Percentiles rank a stretch among this genome's conserved stretches.
Conservation (phyloP, 768 basidiomycete genomes). For the Lactarius akahatsu region DNA sequence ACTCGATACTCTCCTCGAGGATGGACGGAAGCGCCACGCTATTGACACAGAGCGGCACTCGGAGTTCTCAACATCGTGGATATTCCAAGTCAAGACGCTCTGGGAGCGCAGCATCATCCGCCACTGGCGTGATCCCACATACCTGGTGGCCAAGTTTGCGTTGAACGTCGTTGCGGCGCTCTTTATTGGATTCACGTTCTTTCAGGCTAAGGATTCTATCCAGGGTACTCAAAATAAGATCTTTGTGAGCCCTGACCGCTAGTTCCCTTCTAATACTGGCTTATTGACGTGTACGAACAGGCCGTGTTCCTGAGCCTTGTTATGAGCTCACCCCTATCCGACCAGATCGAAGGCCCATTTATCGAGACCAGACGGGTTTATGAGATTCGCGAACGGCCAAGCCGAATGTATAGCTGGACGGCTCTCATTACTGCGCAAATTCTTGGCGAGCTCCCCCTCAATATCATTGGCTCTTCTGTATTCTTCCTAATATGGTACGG, state of each 20-base stretch:
- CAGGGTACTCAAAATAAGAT: conserved; percentile 46
- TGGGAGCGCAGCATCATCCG: conserved; percentile 35
- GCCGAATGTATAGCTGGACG: conserved; percentile 45
- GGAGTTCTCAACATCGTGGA: conserved; percentile 43
- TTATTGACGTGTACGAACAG: conserved; percentile 22
- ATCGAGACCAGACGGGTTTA: conserved; percentile 41
- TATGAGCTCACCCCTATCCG: conserved; percentile 38
- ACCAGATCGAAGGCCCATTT: conserved; percentile 46
- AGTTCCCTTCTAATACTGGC: background rate
- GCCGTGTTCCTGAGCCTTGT: conserved; percentile 39
- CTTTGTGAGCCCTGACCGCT: conserved; percentile 37
- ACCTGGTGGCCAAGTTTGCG: conserved; percentile 41
- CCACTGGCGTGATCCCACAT: conserved; percentile 45
- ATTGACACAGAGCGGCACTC: conserved; percentile 31
- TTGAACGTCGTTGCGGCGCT: conserved; percentile 38
- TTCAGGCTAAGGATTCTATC: conserved; percentile 37
- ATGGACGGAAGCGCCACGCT: conserved; percentile 36
- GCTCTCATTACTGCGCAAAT: conserved; percentile 39
- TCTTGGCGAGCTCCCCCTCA: conserved; percentile 45
- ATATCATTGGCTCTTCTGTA: conserved; percentile 41
- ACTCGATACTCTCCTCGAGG: conserved; percentile 44
- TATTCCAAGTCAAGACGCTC: conserved; percentile 38
- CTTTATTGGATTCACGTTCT: conserved; percentile 47
- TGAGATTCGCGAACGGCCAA: conserved; percentile 44
- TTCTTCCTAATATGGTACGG: conserved; percentile 53